phyloP scores from a whole-genome alignment of 2,329 filamentous ascomycete genomes.

The Hypoxylon sp. region DNA sequence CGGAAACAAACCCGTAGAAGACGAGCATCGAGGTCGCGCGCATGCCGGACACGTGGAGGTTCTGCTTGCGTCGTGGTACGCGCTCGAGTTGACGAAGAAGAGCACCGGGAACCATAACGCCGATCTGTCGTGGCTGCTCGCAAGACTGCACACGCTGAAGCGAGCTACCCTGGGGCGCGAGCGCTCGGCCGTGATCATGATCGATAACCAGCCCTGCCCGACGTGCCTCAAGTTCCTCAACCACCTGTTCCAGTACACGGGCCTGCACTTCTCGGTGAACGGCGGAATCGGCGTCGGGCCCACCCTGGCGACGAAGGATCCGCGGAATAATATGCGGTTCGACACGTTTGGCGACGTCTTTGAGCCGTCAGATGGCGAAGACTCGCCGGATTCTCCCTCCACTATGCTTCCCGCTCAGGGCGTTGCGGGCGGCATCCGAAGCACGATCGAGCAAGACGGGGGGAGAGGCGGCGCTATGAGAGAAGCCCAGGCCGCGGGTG shows the following conservation, averaged over 20 bases:
- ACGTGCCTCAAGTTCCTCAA: conserved; percentile 43
- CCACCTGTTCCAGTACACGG: conserved; percentile 38
- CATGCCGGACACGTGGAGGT: conserved; percentile 48
- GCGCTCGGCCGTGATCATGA: conserved; percentile 38
- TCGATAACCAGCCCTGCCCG: conserved; percentile 43
- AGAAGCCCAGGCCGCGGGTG: background rate
- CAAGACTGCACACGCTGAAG: conserved; percentile 28
- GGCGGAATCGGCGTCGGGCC: conserved; percentile 41
- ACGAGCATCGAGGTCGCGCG: conserved; percentile 40
- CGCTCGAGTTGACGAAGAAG: conserved; percentile 9
- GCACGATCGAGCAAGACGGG: background rate
- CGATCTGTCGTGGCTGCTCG: conserved; percentile 23
- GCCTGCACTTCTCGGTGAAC: conserved; percentile 30
- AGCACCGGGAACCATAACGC: background rate
- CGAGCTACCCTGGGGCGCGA: conserved; percentile 15
- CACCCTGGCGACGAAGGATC: conserved; percentile 33
- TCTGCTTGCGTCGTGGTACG: conserved; percentile 40
- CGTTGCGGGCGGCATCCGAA: background rate
- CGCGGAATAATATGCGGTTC: conserved; percentile 11
- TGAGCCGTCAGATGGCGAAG: conserved; percentile 34
- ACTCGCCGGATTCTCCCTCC: background rate
- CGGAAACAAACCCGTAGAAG: conserved; percentile 2
- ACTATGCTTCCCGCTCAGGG: background rate
- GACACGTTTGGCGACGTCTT: conserved; percentile 42
- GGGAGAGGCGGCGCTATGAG: background rate